Evolutionary conservation across 768 basidiomycete species (phyloP), one percentile per base, ranked within the genome.

Genomic region (Russula abietina): DNA sequence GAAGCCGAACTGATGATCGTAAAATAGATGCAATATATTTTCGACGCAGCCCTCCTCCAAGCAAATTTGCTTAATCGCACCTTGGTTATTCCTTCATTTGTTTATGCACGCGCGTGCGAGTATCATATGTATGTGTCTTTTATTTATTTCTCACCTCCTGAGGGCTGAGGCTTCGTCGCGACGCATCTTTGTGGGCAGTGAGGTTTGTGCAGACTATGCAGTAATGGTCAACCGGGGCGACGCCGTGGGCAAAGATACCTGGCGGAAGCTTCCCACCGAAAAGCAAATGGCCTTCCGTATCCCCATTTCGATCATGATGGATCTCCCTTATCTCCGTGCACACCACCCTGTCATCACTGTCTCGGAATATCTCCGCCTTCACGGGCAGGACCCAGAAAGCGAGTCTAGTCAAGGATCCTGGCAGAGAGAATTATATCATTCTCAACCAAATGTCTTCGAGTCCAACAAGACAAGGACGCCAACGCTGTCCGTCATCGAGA

Each of bases 71-170:
- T 80, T 39, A 77, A 78, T 67, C 74, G 79, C 43, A 78, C 77
- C 1, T 72, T 77, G 56, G 70, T 80, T 51, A 55, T 81, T 45
- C 79, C 79, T 7, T 75, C 79, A 2, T 77, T 73, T 64, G 73
- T 80, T 57, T 80, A 81, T 46, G 79, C 79, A 14, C 76, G 79
- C 50, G 72, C 76, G 1, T 80, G 79, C 67, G 78, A 79, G 63
- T 79, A 74, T 55, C 69, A 72, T 51, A 73, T 73, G 75, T 75
- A 60, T 39, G 76, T 67, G 6, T 19, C 12, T 30, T 30, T 36
- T 33, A n/a, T 28, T 46, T 36, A 2, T 4, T 41, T 36, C 19
- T 46, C 69, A 64, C 1, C 67, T 70, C 2, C 9, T 5, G 6
- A 0, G 10, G 39, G n/a, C n/a, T n/a, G n/a, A n/a, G n/a, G n/a